Evolutionary conservation across 1,284 basidiomycete genomes (phyloP), one percentile per base, ranked within the genome.

Genomic region (Paramarasmius palmivorus): DNA sequence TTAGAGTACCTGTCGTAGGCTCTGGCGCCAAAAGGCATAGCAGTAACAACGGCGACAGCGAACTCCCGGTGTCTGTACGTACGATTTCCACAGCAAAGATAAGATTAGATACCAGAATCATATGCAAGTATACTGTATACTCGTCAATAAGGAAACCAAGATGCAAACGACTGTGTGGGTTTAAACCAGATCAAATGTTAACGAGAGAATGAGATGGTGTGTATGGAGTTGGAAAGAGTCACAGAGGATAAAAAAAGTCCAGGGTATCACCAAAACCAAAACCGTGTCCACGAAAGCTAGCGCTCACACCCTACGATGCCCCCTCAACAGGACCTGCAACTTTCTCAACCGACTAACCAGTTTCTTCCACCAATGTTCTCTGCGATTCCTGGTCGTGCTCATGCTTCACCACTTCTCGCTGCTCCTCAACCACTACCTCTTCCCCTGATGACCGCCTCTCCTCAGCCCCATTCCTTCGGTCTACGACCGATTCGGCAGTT

Each of bases 351-450:
- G 64, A 5, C 55, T 48, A 26, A 73, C 39, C 25, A 70, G 54
- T 45, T 63, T 67, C 53, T 59, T 61, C 73, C 72, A 74, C 73
- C 73, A 73, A 20, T 62, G 57, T 10, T 58, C 51, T 17, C 40
- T 41, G 20, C 23, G 19, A n/a, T 41, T 6, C 29, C 6, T 32
- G 29, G 40, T 19, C 20, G 10, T 19, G 44, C 29, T 65, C 61
- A n/a, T 55, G 53, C 23, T 66, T 62, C 4, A 52, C 39, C 37
- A 26, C 29, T 10, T 35, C 34, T 29, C 17, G 22, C n/a, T 29
- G 15, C 50, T 19, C n/a, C 15, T 19, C 40, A 44, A 40, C 38
- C 25, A n/a, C 35, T 17, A 15, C 15, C 4, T 12, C 37, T 10
- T 52, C 26, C 40, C 49, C 20, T 10, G 6, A 36, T 25, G 12